phyloP scores from a whole-genome alignment of 179 eudicot genomes.

The Drosera spatulata region DNA sequence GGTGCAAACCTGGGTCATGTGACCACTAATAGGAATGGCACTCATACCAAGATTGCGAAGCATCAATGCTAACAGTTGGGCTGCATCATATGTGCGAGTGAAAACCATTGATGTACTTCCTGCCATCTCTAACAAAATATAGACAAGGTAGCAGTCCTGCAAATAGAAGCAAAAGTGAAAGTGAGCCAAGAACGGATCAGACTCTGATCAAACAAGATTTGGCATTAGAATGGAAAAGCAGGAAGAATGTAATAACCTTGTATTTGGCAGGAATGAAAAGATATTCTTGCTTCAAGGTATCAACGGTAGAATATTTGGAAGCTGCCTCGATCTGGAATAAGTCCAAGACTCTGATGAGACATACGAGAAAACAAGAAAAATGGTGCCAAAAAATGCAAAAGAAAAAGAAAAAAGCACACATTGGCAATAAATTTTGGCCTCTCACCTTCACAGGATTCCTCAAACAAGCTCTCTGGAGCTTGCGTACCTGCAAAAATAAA shows the following conservation, averaged over 20 bases:
- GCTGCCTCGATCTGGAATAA: conserved; percentile 57
- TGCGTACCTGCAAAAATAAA: conserved; percentile 48
- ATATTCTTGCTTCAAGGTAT: conserved; percentile 14
- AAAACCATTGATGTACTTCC: conserved; percentile 78
- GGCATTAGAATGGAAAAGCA: no score
- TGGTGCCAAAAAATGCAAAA: background rate
- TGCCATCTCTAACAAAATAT: conserved; percentile 61
- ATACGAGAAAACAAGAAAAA: background rate
- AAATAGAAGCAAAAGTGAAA: no score
- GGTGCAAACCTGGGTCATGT: conserved; percentile 36
- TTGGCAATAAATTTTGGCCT: background rate
- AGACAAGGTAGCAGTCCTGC: conserved; percentile 63
- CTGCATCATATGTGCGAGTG: conserved; percentile 71
- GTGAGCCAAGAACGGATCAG: no score
- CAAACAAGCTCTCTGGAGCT: conserved; percentile 83
- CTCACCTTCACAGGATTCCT: conserved; percentile 81
- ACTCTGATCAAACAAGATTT: no score
- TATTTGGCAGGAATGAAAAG: no score
- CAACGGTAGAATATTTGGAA: conserved; percentile 81
- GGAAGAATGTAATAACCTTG: no score
- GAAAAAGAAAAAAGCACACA: background rate
- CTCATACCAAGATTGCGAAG: conserved; percentile 81
- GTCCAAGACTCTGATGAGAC: no score
- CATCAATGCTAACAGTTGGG: conserved; percentile 56
- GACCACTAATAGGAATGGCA: conserved; percentile 81